Conservation (phyloP, 164 flowering plant species). For the Vitis cinerea region DNA sequence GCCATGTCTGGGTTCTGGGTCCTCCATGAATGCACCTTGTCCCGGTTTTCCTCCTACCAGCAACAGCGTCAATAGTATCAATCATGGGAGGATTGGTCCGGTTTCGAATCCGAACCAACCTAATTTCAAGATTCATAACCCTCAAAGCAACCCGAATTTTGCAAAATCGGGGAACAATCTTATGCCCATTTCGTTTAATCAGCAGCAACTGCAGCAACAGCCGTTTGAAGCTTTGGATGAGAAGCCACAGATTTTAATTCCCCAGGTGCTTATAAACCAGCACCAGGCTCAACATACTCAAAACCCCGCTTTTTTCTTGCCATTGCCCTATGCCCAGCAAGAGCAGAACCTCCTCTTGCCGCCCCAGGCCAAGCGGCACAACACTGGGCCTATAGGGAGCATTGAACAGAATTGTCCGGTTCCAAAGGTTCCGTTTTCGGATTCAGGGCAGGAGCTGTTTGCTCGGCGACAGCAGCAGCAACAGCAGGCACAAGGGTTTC, state of each 20-base stretch:
- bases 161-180: conserved; percentile 26
- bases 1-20: conserved; percentile 10
- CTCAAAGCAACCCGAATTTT: conserved; percentile 24
- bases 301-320: conserved; percentile 52
- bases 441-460: conserved; percentile 48
- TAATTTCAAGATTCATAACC: not conserved
- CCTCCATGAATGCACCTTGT: conserved; percentile 13
- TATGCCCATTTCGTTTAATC: conserved; percentile 30
- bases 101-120: conserved; percentile 14
- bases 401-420: conserved; percentile 28
- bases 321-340: conserved; percentile 41
- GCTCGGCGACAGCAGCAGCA: conserved; percentile 31
- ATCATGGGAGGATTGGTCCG: conserved; percentile 20
- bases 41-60: conserved; percentile 21
- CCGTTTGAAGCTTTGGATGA: conserved; percentile 37
- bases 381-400: conserved; percentile 11
- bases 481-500: conserved; percentile 23
- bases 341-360: conserved; percentile 45
- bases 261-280: conserved; percentile 43
- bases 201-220: conserved; percentile 32
- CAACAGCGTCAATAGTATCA: conserved; percentile 4
- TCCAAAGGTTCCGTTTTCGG: conserved; percentile 30
- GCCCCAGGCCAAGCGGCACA: conserved; percentile 60
- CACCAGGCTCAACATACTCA: conserved; percentile 41
- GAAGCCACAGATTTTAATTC: conserved; percentile 57